Evolutionary conservation across 371 early-diverging fungal genomes (phyloP).

Genomic region (Syncephalis plumigaleata): DNA sequence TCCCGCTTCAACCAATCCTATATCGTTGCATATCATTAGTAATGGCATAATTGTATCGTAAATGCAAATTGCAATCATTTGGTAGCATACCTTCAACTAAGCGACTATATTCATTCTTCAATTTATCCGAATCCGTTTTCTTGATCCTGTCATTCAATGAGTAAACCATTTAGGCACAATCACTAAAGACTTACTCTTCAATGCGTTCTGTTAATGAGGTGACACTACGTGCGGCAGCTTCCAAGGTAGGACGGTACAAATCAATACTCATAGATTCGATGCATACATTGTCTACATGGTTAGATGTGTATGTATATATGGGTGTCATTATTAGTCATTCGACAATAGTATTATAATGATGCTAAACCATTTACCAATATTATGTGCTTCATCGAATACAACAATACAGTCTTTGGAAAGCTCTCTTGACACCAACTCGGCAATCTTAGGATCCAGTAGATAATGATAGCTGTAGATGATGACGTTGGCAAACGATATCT

Average conservation of each 20-base stretch:
- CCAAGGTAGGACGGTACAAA: constrained; percentile 77
- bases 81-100: constrained; percentile 53
- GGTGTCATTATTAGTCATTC: background rate
- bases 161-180: too few species aligned
- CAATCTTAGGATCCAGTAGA: constrained; percentile 98
- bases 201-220: constrained; percentile 48
- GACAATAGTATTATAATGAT: background rate
- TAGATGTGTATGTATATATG: background rate
- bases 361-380: constrained; percentile 60
- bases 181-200: constrained; percentile 37
- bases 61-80: background rate
- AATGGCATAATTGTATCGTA: background rate
- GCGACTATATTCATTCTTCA: constrained; percentile 72
- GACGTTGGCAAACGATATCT: constrained; percentile 88
- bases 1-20: constrained; percentile 56
- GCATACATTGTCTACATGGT: constrained; percentile 78
- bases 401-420: constrained; percentile 91
- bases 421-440: constrained; percentile 88
- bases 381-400: constrained; percentile 99
- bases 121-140: constrained; percentile 63
- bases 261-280: constrained; percentile 96
- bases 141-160: constrained; percentile 54
- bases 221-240: constrained; percentile 72
- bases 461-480: constrained; percentile 99
- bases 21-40: background rate